Conservation (phyloP, 139 green algal species). For the Coelastrella sp. region DNA sequence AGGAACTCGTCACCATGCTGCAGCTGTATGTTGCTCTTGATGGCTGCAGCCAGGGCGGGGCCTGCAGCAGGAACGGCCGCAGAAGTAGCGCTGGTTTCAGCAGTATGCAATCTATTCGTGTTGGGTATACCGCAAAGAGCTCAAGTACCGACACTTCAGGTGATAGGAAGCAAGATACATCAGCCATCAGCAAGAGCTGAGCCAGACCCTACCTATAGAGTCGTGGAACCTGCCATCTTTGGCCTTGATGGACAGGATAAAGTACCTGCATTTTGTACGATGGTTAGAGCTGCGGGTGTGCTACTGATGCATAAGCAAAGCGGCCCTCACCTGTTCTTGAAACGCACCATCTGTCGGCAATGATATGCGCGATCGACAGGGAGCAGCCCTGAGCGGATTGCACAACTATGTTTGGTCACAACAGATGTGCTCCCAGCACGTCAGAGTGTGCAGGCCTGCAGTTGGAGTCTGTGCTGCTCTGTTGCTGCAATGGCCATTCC, state of each 20-base stretch:
- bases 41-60: slow-evolving; percentile 1
- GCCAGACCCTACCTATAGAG: not conserved
- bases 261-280: not conserved
- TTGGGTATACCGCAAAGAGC: not conserved
- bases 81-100: not conserved
- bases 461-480: too few species aligned
- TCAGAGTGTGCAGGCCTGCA: too few species aligned
- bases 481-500: too few species aligned
- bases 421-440: too few species aligned
- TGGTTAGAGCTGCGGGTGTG: not conserved
- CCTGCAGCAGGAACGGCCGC: not conserved
- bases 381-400: too few species aligned
- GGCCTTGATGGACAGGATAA: slow-evolving; percentile 30
- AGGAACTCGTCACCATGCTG: slow-evolving; percentile 7
- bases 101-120: not conserved
- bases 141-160: not conserved
- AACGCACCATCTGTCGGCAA: not conserved
- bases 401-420: too few species aligned
- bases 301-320: not conserved
- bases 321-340: slow-evolving; percentile 24
- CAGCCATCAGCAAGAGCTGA: too few species aligned
- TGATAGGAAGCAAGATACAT: not conserved
- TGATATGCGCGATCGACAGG: too few species aligned
- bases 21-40: not conserved
- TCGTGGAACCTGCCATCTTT: slow-evolving; percentile 21